phyloP scores from a whole-genome alignment of 305 asterid species.

The Caryopteris hybrid region DNA sequence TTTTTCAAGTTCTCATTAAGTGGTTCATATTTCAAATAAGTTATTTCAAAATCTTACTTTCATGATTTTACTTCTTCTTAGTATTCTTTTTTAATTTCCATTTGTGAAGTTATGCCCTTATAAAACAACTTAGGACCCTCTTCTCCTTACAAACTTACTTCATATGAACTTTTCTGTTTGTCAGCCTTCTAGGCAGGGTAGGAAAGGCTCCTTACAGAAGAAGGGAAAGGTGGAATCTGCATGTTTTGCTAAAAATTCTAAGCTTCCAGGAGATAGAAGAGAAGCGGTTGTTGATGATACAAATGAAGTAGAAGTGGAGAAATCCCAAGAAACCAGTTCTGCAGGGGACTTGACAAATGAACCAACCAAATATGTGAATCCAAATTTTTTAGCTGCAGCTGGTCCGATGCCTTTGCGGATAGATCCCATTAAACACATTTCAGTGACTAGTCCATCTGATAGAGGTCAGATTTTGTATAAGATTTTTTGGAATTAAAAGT shows the following conservation, averaged over 20 bases:
- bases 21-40: neutral
- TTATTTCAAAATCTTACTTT: no score
- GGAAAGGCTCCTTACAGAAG: slow-evolving; percentile 36
- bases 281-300: slow-evolving; percentile 26
- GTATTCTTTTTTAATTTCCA: neutral
- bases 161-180: slow-evolving; percentile 12
- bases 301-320: slow-evolving; percentile 26
- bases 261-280: slow-evolving; percentile 30
- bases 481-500: slow-evolving; percentile 6
- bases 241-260: slow-evolving; percentile 27
- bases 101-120: neutral
- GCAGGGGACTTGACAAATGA: slow-evolving; percentile 23
- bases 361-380: slow-evolving; percentile 23
- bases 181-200: slow-evolving; percentile 44
- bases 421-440: slow-evolving; percentile 24
- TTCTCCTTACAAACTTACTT: slow-evolving; percentile 11
- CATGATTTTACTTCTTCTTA: neutral
- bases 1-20: neutral
- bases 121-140: neutral
- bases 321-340: slow-evolving; percentile 31
- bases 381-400: slow-evolving; percentile 23
- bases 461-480: slow-evolving; percentile 40
- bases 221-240: slow-evolving; percentile 43
- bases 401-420: slow-evolving; percentile 31
- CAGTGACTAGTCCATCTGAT: slow-evolving; percentile 25